phyloP scores from a whole-genome alignment of 2,329 filamentous ascomycete species.

The Nigrospora osmanthi region DNA sequence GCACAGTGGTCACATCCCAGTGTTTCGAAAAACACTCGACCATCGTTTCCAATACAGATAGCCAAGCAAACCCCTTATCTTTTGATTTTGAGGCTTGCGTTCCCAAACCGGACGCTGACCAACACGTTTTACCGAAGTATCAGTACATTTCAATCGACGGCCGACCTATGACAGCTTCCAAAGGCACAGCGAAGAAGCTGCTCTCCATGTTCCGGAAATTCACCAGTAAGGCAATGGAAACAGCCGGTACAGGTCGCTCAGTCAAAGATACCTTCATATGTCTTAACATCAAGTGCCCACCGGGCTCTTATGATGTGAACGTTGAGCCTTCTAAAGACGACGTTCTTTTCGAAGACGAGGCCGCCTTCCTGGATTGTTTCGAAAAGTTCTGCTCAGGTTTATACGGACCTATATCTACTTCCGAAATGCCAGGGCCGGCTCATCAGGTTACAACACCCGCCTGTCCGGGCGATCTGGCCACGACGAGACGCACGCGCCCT shows the following conservation, averaged over 20 bases:
- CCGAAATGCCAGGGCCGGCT: too few relatives aligned
- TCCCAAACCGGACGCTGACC: slow-evolving; percentile 40
- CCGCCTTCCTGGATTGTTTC: slow-evolving; percentile 35
- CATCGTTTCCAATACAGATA: slow-evolving; percentile 2
- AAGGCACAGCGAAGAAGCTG: slow-evolving; percentile 54
- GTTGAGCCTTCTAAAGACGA: slow-evolving; percentile 66
- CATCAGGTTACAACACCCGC: too few relatives aligned
- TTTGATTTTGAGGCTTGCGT: slow-evolving; percentile 51
- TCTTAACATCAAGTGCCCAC: slow-evolving; percentile 54
- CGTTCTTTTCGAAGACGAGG: slow-evolving; percentile 56
- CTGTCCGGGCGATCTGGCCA: too few relatives aligned
- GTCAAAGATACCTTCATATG: slow-evolving; percentile 52
- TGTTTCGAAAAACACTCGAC: slow-evolving; percentile 34
- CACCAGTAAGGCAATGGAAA: slow-evolving; percentile 25
- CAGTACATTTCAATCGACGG: slow-evolving; percentile 62
- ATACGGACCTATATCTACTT: slow-evolving; percentile 19
- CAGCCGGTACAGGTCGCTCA: slow-evolving; percentile 12
- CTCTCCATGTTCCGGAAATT: slow-evolving; percentile 42
- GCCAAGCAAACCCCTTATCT: slow-evolving; percentile 7
- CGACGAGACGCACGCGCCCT: too few relatives aligned
- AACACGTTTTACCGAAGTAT: slow-evolving; percentile 35
- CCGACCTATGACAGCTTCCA: slow-evolving; percentile 49
- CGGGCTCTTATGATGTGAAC: slow-evolving; percentile 62
- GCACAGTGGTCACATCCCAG: slow-evolving; percentile 44
- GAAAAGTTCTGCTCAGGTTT: slow-evolving; percentile 31